Percentiles rank a stretch among this genome's conserved stretches.
phyloP scores from a whole-genome alignment of 2,329 filamentous ascomycete species.

The Alternaria solani region DNA sequence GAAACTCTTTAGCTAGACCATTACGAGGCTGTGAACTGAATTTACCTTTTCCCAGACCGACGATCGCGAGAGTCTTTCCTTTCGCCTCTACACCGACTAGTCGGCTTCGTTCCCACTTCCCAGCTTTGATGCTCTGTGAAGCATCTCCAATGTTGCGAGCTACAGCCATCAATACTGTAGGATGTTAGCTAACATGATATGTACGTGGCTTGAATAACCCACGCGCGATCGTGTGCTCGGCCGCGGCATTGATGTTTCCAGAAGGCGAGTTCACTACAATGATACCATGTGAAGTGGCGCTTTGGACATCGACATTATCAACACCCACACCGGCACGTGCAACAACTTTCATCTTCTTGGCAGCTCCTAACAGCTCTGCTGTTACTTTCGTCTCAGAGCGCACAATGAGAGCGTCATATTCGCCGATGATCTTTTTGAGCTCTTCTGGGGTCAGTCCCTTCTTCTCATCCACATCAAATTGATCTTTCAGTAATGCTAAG shows the following conservation, averaged over 20 bases:
- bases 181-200: constrained; percentile 34
- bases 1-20: constrained; percentile 22
- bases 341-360: constrained; percentile 76
- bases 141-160: constrained; percentile 77
- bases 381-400: constrained; percentile 85
- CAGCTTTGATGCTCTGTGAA: constrained; percentile 72
- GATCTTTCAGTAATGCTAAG: constrained; percentile 70
- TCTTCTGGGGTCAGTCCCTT: constrained; percentile 69
- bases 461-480: constrained; percentile 74
- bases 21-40: accelerated
- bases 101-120: constrained; percentile 77
- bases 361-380: constrained; percentile 69
- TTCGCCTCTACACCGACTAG: constrained; percentile 81
- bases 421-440: constrained; percentile 70
- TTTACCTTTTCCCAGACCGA: constrained; percentile 79
- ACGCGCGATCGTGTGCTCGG: constrained; percentile 75
- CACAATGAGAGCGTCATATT: constrained; percentile 79
- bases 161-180: constrained; percentile 70
- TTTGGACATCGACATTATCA: constrained; percentile 80
- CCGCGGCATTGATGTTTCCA: constrained; percentile 82
- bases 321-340: constrained; percentile 81
- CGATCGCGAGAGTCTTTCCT: constrained; percentile 76
- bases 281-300: constrained; percentile 75
- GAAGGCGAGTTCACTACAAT: constrained; percentile 82
- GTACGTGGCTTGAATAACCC: constrained; percentile 22